Evolutionary conservation across 768 basidiomycete genomes (phyloP), one percentile per base, ranked within the genome.

Genomic region (Pulveroboletus sp.): DNA sequence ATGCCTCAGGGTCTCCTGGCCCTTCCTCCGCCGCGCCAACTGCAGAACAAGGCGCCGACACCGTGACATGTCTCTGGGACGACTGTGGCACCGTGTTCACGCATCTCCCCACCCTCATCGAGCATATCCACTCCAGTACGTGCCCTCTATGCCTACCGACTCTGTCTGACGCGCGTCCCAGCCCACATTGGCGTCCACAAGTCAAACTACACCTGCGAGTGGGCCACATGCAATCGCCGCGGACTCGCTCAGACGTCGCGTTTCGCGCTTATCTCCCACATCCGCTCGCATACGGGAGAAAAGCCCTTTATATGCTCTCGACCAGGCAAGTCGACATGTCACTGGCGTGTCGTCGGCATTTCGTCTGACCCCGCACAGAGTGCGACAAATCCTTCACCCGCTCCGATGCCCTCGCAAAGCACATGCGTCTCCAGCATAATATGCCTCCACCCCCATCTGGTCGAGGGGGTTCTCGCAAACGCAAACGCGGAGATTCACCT

Each of bases 371-470:
- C 3, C 19, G 30, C 1, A 17, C 17, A 94, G 93, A 93, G 72
- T 97, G 94, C 64, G 90, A 91, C 74, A 93, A 92, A 60, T 86
- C 89, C 0, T 97, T 97, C 68, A 93, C 93, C 9, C 91, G 93
- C 36, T 92, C 92, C 2, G 93, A 96, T 69, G 92, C 93, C 9
- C 81, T 95, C 17, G 85, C 85, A 19, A 95, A 95, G 63, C 93
- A 96, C 67, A 86, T 93, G 81, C 85, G 91, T 22, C 81, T 89
- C 27, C 89, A 93, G 61, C 89, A 93, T 69, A 84, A 86, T 58
- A 82, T 88, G 62, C 76, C 76, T 2, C 83, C 86, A 1, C 86
- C 89, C 0, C 75, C 81, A 2, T 85, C 89, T 0, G 82, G 83
- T 6, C 78, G 86, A 32, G 87, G 85, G 37, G 85, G 85, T 16